phyloP scores from a whole-genome alignment of 2,329 filamentous ascomycete species.

The Tolypocladium cylindrosporum region DNA sequence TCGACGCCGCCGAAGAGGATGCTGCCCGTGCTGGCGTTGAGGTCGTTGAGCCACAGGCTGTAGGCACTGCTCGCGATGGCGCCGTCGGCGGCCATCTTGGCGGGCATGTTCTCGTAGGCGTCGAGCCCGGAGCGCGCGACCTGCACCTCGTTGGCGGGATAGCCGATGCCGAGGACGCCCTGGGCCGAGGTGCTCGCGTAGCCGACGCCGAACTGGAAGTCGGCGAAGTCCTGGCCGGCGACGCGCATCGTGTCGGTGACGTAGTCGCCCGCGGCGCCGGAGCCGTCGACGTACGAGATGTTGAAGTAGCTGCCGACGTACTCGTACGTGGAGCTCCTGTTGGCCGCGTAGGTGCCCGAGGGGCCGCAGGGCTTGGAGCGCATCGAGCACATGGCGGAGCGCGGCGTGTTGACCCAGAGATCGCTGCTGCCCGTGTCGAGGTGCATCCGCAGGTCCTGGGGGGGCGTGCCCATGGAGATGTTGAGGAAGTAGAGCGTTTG shows the following conservation, averaged over 20 bases:
- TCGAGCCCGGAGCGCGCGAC: slow-evolving; percentile 43
- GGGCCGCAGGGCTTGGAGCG: slow-evolving; percentile 40
- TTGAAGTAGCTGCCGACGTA: slow-evolving; percentile 72
- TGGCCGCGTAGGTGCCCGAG: slow-evolving; percentile 59
- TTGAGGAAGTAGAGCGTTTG: slow-evolving; percentile 57
- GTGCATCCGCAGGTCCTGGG: slow-evolving; percentile 46
- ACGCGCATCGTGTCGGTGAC: slow-evolving; percentile 62
- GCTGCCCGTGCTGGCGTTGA: slow-evolving; percentile 53
- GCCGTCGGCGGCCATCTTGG: slow-evolving; percentile 50
- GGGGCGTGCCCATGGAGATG: slow-evolving; percentile 50
- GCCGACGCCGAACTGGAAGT: slow-evolving; percentile 64
- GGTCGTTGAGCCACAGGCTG: slow-evolving; percentile 67
- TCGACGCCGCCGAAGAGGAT: slow-evolving; percentile 72
- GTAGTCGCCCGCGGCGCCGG: slow-evolving; percentile 69
- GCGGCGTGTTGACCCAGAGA: slow-evolving; percentile 58
- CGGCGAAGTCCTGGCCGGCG: slow-evolving; percentile 39
- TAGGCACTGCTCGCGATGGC: slow-evolving; percentile 58
- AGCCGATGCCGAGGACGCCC: slow-evolving; percentile 81
- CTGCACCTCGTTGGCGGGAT: slow-evolving; percentile 67
- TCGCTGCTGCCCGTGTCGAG: slow-evolving; percentile 62
- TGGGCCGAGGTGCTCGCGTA: slow-evolving; percentile 51
- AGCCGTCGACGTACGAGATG: slow-evolving; percentile 79
- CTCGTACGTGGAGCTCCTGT: slow-evolving; percentile 64
- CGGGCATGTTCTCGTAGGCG: slow-evolving; percentile 60
- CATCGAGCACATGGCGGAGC: slow-evolving; percentile 48